Evolutionary conservation across 352 stramenopile species (phyloP).

Genomic region (Blastocystis sp.): DNA sequence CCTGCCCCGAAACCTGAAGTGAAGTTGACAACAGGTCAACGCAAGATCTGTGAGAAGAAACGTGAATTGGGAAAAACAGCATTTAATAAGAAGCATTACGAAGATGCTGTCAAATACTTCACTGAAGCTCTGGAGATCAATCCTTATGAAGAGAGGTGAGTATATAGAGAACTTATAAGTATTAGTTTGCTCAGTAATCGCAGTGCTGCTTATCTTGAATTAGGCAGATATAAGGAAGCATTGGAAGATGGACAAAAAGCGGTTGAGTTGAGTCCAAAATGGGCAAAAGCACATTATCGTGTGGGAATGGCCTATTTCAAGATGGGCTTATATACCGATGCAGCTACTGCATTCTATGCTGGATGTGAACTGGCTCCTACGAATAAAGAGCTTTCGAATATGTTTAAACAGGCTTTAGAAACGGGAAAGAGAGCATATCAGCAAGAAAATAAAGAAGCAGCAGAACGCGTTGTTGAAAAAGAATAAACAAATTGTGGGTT

Average conservation of each 20-base stretch:
- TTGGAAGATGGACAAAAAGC: constrained; percentile 35
- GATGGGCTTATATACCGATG: constrained; percentile 44
- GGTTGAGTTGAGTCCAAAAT: constrained; percentile 53
- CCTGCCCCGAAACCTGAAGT: background rate
- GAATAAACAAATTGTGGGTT: background rate
- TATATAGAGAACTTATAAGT: background rate
- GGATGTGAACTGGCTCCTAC: constrained; percentile 60
- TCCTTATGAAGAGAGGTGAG: constrained; percentile 26
- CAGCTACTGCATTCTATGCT: constrained; percentile 40
- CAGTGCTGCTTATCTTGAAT: constrained; percentile 21
- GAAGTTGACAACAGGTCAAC: constrained; percentile 16
- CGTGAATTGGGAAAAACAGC: background rate
- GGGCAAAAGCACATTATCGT: constrained; percentile 55
- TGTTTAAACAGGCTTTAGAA: constrained; percentile 52
- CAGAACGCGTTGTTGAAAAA: background rate
- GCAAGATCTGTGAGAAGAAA: constrained; percentile 48
- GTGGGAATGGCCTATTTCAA: constrained; percentile 61
- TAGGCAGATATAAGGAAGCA: constrained; percentile 37
- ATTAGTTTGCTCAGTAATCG: constrained; percentile 37
- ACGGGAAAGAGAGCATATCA: constrained; percentile 25
- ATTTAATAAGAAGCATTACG: constrained; percentile 8
- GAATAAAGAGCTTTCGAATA: constrained; percentile 66
- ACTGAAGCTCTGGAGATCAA: constrained; percentile 36
- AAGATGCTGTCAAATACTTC: constrained; percentile 14
- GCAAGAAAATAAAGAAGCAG: constrained; percentile 29